Evolutionary conservation across 108 stramenopile species (phyloP).

Genomic region (Skeletonema menzelii): DNA sequence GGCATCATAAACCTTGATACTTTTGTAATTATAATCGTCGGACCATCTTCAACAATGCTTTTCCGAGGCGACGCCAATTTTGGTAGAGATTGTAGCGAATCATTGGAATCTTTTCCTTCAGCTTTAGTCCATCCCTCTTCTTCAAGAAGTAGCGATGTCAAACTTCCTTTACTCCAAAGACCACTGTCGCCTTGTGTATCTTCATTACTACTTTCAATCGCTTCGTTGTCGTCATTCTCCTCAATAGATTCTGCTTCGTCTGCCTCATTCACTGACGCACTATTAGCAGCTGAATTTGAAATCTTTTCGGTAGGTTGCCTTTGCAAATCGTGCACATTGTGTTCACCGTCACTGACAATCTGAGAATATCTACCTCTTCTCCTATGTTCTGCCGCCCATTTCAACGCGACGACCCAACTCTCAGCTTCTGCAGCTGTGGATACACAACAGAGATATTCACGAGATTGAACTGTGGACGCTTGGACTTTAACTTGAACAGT

Average conservation of each 20-base stretch:
- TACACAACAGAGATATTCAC: constrained; percentile 88
- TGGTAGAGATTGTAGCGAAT: background rate
- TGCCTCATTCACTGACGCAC: background rate
- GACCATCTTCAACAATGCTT: background rate
- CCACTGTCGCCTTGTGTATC: constrained; percentile 17
- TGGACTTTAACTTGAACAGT: constrained; percentile 34
- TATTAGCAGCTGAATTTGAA: constrained; percentile 4
- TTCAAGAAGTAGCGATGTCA: constrained; percentile 8
- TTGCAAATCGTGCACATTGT: background rate
- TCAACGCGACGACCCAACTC: constrained; percentile 81
- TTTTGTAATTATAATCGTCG: constrained; percentile 31
- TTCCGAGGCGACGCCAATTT: background rate
- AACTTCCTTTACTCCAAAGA: constrained; percentile 18
- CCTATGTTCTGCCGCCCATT: constrained; percentile 69
- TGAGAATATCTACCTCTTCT: constrained; percentile 18
- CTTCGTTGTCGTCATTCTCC: constrained; percentile 5
- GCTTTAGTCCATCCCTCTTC: constrained; percentile 42
- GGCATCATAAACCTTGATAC: constrained; percentile 24
- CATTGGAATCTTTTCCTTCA: constrained; percentile 10
- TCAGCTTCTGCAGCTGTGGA: constrained; percentile 75
- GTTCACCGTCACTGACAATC: constrained; percentile 8
- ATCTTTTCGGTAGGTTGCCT: background rate
- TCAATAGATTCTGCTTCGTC: background rate
- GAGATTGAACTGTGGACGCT: constrained; percentile 39
- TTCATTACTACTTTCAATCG: constrained; percentile 5